A percentile compares a stretch with the other conserved stretches of the same genome.
Evolutionary conservation across 768 basidiomycete species (phyloP).

Genomic region (Clitopilus hobsonii): DNA sequence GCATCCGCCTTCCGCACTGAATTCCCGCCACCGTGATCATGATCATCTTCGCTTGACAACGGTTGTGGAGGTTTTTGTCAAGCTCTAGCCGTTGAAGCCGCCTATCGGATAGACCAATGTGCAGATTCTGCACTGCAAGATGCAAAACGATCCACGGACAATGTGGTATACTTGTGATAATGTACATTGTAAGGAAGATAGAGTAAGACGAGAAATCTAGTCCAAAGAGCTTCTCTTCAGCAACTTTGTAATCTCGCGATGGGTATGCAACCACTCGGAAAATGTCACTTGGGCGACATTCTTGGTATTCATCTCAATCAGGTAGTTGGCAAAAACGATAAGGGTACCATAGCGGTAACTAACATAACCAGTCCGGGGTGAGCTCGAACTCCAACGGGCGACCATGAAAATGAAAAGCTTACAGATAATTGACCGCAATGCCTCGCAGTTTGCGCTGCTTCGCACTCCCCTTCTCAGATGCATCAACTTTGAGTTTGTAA

Average conservation of each 20-base stretch:
- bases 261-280: slow-evolving; percentile 78
- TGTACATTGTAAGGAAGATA: background rate
- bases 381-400: too few relatives aligned
- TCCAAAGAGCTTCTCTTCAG: slow-evolving; percentile 68
- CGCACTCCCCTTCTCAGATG: slow-evolving; percentile 69
- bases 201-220: slow-evolving; percentile 3
- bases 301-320: slow-evolving; percentile 62
- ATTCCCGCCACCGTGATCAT: too few relatives aligned
- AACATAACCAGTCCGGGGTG: background rate
- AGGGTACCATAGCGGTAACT: slow-evolving; percentile 88
- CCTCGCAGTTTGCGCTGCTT: slow-evolving; percentile 75
- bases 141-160: too few relatives aligned
- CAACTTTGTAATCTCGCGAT: slow-evolving; percentile 78
- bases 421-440: slow-evolving; percentile 88
- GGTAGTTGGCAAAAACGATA: slow-evolving; percentile 93
- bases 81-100: too few relatives aligned
- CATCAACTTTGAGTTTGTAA: slow-evolving; percentile 87
- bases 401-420: slow-evolving; percentile 7
- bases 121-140: too few relatives aligned
- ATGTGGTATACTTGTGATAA: too few relatives aligned
- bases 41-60: background rate
- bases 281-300: slow-evolving; percentile 47
- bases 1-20: background rate
- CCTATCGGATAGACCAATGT: too few relatives aligned
- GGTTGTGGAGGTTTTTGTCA: too few relatives aligned